Conservation (phyloP, 305 asterid species). For the Rubia balearica region DNA sequence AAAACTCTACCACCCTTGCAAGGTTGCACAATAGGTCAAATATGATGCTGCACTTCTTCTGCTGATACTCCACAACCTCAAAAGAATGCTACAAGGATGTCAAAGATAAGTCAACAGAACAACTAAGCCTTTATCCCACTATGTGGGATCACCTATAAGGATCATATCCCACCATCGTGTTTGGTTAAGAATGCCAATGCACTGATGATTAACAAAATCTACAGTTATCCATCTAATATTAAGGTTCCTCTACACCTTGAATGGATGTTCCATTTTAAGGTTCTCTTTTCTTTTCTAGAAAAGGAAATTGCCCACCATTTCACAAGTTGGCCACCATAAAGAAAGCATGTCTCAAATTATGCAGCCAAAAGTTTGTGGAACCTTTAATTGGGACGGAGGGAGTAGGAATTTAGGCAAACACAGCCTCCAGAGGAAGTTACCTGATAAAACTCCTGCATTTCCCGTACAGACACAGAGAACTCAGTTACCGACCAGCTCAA, state of each 20-base stretch:
- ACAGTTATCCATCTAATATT: not conserved
- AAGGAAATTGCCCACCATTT: no score
- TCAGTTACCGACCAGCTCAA: constrained; percentile 98
- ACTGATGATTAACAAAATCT: not conserved
- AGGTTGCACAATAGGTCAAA: constrained; percentile 93
- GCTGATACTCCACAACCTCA: constrained; percentile 83
- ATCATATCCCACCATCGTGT: not conserved
- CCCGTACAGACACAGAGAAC: constrained; percentile 84
- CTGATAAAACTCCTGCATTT: constrained; percentile 95
- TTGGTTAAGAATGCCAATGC: not conserved
- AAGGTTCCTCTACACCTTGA: not conserved
- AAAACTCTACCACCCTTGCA: constrained; percentile 83
- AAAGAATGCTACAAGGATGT: constrained; percentile 17
- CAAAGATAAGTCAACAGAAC: not conserved
- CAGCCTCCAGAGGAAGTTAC: constrained; percentile 24
- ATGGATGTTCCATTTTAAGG: not conserved
- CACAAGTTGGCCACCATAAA: no score
- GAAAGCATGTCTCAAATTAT: not conserved
- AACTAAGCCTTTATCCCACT: not conserved
- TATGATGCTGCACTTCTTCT: constrained; percentile 79
- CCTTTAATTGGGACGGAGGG: no score
- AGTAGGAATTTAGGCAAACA: no score
- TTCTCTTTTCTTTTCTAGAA: no score
- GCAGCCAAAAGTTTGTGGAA: no score
- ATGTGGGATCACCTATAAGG: not conserved